Conservation (phyloP, 2,329 filamentous ascomycete species). For the Cryphonectria radicalis region DNA sequence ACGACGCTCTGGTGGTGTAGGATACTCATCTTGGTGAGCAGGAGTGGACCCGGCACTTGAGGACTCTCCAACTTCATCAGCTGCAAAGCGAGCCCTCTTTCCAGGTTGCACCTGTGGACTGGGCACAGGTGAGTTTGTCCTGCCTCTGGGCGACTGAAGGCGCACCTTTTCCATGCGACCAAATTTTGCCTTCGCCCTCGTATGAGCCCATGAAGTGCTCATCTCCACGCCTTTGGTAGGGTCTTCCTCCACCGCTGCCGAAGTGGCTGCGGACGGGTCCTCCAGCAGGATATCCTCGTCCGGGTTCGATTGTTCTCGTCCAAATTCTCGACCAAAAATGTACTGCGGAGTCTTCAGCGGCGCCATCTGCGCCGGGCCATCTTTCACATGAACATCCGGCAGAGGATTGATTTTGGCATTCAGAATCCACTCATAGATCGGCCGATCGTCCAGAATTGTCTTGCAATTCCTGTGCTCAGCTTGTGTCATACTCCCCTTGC, state of each 20-base stretch:
- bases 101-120: neutral
- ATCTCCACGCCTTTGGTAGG: neutral
- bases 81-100: slow-evolving; percentile 19
- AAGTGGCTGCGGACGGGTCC: slow-evolving; percentile 26
- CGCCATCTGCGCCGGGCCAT: slow-evolving; percentile 54
- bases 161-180: neutral
- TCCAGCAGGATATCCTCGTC: slow-evolving; percentile 50
- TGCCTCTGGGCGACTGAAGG: neutral
- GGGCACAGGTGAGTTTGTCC: neutral
- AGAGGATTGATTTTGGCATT: slow-evolving; percentile 51
- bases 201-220: neutral
- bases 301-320: slow-evolving; percentile 43
- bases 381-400: slow-evolving; percentile 29
- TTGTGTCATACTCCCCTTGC: slow-evolving; percentile 75
- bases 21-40: neutral
- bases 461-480: slow-evolving; percentile 61
- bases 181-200: neutral
- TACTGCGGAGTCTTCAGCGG: slow-evolving; percentile 49
- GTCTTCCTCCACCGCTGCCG: neutral
- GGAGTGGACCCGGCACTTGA: neutral
- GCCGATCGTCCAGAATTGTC: slow-evolving; percentile 60
- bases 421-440: slow-evolving; percentile 62
- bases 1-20: neutral
- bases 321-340: slow-evolving; percentile 57
- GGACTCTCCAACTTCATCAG: neutral